Conservation (phyloP, 257 asterid species). For the Avicennia marina region DNA sequence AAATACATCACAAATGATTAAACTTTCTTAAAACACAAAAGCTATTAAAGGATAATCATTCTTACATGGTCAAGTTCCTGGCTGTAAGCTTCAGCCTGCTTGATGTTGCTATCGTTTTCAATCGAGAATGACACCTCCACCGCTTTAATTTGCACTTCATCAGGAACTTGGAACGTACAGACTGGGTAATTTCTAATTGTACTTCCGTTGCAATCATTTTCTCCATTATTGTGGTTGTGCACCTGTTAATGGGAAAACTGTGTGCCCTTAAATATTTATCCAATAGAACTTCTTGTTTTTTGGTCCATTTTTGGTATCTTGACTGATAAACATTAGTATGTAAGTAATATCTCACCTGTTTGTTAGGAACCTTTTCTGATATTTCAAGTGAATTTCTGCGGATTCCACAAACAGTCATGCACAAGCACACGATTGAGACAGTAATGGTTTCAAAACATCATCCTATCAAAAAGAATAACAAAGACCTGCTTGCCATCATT, state of each 20-base stretch:
- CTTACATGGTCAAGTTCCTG: conserved; percentile 82
- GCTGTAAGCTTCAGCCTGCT: conserved; percentile 62
- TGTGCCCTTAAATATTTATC: background rate
- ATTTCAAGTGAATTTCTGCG: conserved; percentile 51
- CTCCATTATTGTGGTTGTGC: conserved; percentile 24
- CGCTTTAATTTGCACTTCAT: conserved; percentile 32
- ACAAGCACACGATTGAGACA: background rate
- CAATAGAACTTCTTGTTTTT: background rate
- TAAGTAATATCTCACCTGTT: conserved; percentile 38
- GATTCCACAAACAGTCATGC: conserved; percentile 21
- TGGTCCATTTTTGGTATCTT: conserved; percentile 8
- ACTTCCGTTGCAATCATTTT: conserved; percentile 25
- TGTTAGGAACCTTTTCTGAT: conserved; percentile 33
- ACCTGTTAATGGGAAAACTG: conserved; percentile 32
- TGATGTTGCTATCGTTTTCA: conserved; percentile 46
- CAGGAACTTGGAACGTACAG: conserved; percentile 23
- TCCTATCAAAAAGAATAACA: conserved; percentile 16
- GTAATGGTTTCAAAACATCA: conserved; percentile 5
- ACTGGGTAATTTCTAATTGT: conserved; percentile 21
- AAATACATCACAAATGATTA: background rate
- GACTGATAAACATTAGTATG: background rate
- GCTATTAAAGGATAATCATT: conserved; percentile 1
- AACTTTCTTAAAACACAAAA: conserved; percentile 4
- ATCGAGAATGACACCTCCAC: conserved; percentile 36
- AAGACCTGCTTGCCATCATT: conserved; percentile 51